Conservation (phyloP, 2,329 filamentous ascomycete species). For the Xylaria arbuscula region DNA sequence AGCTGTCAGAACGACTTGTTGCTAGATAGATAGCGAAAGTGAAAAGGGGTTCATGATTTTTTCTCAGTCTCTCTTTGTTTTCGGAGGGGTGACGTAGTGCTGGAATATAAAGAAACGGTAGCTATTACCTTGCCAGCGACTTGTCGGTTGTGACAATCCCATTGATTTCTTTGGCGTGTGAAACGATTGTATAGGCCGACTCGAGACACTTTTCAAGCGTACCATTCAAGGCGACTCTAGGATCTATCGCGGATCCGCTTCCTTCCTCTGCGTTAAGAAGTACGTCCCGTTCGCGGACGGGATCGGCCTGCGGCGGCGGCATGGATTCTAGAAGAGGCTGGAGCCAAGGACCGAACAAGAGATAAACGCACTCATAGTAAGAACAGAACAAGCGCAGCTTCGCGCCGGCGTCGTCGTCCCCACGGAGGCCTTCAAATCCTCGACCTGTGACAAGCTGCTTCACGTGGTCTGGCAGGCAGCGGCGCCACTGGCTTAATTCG, state of each 20-base stretch:
- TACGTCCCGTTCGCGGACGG: not conserved
- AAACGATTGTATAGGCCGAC: conserved; percentile 24
- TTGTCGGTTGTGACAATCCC: conserved; percentile 1
- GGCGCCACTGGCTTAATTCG: conserved; percentile 10
- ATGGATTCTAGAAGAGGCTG: conserved; percentile 18
- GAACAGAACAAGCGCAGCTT: conserved; percentile 24
- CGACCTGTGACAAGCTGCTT: conserved; percentile 11
- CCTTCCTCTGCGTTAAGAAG: not conserved
- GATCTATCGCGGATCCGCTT: not conserved
- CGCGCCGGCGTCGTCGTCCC: conserved; percentile 10
- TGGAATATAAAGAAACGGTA: not conserved
- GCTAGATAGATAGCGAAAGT: not conserved
- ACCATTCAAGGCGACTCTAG: not conserved
- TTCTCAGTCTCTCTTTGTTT: not conserved
- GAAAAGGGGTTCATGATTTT: not conserved
- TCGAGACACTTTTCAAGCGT: conserved; percentile 19
- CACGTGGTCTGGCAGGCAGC: conserved; percentile 12
- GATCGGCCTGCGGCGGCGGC: not conserved
- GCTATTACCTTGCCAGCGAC: conserved; percentile 15
- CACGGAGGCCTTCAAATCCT: conserved; percentile 14
- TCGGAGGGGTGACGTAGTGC: no score
- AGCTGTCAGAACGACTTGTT: conserved; percentile 3
- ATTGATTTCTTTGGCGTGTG: conserved; percentile 17
- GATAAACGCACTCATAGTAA: conserved; percentile 22
- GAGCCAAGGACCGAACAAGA: conserved; percentile 22